Evolutionary conservation across 257 asterid species (phyloP).

Genomic region (Paraleonurus japonicus): DNA sequence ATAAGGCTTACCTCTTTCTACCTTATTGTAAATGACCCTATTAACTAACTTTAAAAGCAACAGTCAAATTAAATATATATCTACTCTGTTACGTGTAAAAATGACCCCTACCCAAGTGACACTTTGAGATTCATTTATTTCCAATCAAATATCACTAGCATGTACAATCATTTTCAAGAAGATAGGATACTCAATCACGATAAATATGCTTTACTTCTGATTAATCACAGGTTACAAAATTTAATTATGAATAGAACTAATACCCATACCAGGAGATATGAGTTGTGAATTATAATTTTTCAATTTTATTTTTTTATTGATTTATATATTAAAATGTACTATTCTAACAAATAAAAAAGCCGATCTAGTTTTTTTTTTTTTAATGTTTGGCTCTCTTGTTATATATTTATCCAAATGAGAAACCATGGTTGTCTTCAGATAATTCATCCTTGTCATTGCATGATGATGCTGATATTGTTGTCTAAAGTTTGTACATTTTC

Average conservation of each 20-base stretch:
- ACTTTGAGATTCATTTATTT: too few relatives aligned
- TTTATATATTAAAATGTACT: not conserved
- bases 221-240: not conserved
- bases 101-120: too few relatives aligned
- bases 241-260: not conserved
- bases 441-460: not conserved
- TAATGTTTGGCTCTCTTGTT: not conserved
- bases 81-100: too few relatives aligned
- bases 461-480: constrained; percentile 11
- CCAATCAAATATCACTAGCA: too few relatives aligned
- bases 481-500: not conserved
- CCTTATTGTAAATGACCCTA: too few relatives aligned
- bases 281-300: not conserved
- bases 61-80: too few relatives aligned
- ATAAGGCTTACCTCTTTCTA: too few relatives aligned
- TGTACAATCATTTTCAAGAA: too few relatives aligned
- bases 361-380: not conserved
- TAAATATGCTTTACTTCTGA: too few relatives aligned
- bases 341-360: not conserved
- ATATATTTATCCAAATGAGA: not conserved
- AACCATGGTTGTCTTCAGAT: not conserved
- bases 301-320: not conserved
- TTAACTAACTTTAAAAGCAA: too few relatives aligned
- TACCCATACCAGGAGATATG: not conserved
- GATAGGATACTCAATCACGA: too few relatives aligned